These are phyloP conservation scores for Dendrobium officinale DNA, from an alignment of 106 monocot genomes.

Conservation along the genomic window DNA sequence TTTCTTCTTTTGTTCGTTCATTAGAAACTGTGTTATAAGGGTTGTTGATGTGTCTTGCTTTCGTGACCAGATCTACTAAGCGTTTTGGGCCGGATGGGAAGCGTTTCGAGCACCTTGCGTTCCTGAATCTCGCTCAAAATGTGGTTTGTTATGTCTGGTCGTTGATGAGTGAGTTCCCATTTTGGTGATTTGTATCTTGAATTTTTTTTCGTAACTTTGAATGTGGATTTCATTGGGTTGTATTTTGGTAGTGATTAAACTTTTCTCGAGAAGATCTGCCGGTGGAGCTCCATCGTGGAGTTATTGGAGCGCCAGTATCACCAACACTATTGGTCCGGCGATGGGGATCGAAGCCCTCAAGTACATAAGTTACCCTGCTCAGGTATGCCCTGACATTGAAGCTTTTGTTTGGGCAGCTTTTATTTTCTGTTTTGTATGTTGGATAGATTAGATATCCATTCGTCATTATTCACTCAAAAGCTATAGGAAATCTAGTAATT, in stretches of 20 bases:
- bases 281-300: conserved; percentile 83
- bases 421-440: neutral
- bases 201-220: neutral
- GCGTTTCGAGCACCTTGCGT: conserved; percentile 88
- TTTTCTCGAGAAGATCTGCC: conserved; percentile 25
- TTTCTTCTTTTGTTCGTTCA: neutral
- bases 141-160: conserved; percentile 92
- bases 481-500: neutral
- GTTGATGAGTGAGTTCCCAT: conserved; percentile 59
- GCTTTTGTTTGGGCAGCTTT: neutral
- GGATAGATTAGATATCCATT: neutral
- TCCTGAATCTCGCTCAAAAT: conserved; percentile 98
- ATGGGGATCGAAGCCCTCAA: conserved; percentile 97
- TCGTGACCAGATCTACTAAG: conserved; percentile 70
- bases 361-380: conserved; percentile 96
- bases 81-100: conserved; percentile 68
- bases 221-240: neutral
- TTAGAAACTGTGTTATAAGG: neutral
- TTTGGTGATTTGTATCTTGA: conserved; percentile 1
- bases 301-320: conserved; percentile 85
- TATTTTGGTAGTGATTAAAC: neutral
- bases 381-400: conserved; percentile 30
- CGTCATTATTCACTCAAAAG: neutral
- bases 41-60: conserved; percentile 7
- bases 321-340: conserved; percentile 92